Conservation (phyloP, 805 yeast species). For the Lipomyces anomalus region DNA sequence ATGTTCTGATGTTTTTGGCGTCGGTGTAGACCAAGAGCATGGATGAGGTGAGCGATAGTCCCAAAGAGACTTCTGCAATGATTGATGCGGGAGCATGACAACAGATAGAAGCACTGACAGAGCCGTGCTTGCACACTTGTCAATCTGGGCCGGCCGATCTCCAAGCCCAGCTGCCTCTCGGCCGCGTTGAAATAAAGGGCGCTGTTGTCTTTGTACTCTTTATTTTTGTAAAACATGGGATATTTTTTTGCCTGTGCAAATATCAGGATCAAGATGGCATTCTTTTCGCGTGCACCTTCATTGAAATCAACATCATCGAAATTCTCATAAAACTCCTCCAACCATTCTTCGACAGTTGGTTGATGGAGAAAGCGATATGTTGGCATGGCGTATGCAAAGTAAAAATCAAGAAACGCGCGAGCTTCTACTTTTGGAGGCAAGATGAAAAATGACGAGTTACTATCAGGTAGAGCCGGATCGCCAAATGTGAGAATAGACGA, state of each 20-base stretch:
- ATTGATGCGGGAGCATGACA: conserved; percentile 18
- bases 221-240: conserved; percentile 1
- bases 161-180: conserved; percentile 10
- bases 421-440: conserved; percentile 14
- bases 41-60: conserved; percentile 17
- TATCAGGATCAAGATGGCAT: conserved; percentile 12
- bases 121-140: conserved; percentile 18
- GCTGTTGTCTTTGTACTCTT: conserved; percentile 5
- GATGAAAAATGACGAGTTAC: conserved; percentile 5
- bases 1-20: conserved; percentile 4
- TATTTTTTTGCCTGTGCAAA: conserved; percentile 16
- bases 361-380: conserved; percentile 18
- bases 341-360: conserved; percentile 13
- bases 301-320: conserved; percentile 5
- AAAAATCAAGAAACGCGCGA: conserved; percentile 8
- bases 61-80: conserved; percentile 20
- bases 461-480: conserved; percentile 12
- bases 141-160: conserved; percentile 14
- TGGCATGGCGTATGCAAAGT: conserved; percentile 20
- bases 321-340: conserved; percentile 14
- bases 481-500: conserved; percentile 18
- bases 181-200: conserved; percentile 15
- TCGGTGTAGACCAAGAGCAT: conserved; percentile 18
- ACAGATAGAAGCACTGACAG: conserved; percentile 15
- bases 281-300: conserved; percentile 11